Percentiles rank a stretch among this genome's conserved stretches.
Evolutionary conservation across 2,329 filamentous ascomycete genomes (phyloP).

Genomic region (Chalara sp.): DNA sequence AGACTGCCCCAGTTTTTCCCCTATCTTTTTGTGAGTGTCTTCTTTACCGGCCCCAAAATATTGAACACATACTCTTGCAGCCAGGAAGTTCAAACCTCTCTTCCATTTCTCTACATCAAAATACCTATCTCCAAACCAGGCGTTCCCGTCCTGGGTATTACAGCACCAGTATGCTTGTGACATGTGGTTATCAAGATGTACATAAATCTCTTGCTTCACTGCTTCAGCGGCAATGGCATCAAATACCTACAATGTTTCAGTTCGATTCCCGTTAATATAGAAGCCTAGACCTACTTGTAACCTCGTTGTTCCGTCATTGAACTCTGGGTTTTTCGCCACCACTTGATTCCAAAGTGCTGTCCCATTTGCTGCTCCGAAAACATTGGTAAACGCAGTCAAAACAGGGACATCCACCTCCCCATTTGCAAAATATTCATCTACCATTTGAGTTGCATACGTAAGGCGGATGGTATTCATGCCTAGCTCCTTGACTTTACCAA

Average conservation of each 20-base stretch:
- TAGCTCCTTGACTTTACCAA: conserved; percentile 46
- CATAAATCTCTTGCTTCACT: conserved; percentile 46
- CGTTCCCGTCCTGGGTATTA: conserved; percentile 45
- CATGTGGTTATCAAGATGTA: conserved; percentile 57
- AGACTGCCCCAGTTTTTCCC: conserved; percentile 14
- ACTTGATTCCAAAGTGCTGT: conserved; percentile 43
- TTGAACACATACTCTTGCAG: conserved; percentile 40
- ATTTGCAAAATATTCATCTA: conserved; percentile 47
- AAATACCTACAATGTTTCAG: conserved; percentile 36
- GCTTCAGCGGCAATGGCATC: conserved; percentile 56
- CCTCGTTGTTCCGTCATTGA: conserved; percentile 46
- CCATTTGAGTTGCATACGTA: conserved; percentile 58
- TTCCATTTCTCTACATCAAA: conserved; percentile 54
- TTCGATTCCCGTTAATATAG: neutral
- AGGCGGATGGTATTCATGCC: conserved; percentile 58
- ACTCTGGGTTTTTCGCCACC: conserved; percentile 48
- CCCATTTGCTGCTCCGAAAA: conserved; percentile 44
- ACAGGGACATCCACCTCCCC: conserved; percentile 37
- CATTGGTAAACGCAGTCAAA: conserved; percentile 36
- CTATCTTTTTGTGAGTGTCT: neutral
- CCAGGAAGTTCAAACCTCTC: conserved; percentile 53
- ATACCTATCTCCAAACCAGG: conserved; percentile 55
- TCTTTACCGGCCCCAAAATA: neutral
- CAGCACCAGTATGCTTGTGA: conserved; percentile 55
- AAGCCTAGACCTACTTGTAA: conserved; percentile 29